These are phyloP conservation scores for Tuber melanosporum DNA, from an alignment of 495 filamentous ascomycete species.

Conservation along the genomic window DNA sequence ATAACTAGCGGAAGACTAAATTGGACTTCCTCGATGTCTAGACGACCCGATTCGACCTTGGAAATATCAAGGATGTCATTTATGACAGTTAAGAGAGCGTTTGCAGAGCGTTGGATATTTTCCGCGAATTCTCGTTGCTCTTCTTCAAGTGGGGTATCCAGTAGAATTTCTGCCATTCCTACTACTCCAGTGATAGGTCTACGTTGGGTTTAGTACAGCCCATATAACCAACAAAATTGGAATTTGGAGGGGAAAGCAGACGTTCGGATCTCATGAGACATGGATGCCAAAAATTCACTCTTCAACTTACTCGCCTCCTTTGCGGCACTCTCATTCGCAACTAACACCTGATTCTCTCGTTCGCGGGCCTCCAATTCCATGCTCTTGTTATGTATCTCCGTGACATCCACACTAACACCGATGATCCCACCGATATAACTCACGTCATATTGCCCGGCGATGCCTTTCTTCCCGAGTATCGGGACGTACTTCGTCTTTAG, in stretches of 20 bases:
- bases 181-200: slow-evolving; percentile 66
- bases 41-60: slow-evolving; percentile 70
- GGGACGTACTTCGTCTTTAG: slow-evolving; percentile 62
- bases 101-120: slow-evolving; percentile 73
- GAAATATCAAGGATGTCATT: slow-evolving; percentile 87
- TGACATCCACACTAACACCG: slow-evolving; percentile 63
- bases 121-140: slow-evolving; percentile 70
- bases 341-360: slow-evolving; percentile 55
- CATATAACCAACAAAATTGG: not conserved
- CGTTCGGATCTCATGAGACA: slow-evolving; percentile 86
- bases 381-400: slow-evolving; percentile 56
- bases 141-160: slow-evolving; percentile 58
- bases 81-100: slow-evolving; percentile 76
- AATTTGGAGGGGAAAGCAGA: slow-evolving; percentile 55
- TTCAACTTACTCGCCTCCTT: slow-evolving; percentile 66
- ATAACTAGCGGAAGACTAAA: slow-evolving; percentile 72
- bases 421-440: slow-evolving; percentile 58
- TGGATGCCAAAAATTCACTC: slow-evolving; percentile 65
- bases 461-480: slow-evolving; percentile 48
- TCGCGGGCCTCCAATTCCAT: slow-evolving; percentile 52
- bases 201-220: not conserved
- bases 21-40: slow-evolving; percentile 70
- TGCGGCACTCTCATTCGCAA: slow-evolving; percentile 57
- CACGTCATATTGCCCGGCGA: slow-evolving; percentile 46
- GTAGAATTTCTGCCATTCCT: slow-evolving; percentile 62